Evolutionary conservation across 2,329 filamentous ascomycete genomes (phyloP).

Genomic region (Geosmithia putterillii): DNA sequence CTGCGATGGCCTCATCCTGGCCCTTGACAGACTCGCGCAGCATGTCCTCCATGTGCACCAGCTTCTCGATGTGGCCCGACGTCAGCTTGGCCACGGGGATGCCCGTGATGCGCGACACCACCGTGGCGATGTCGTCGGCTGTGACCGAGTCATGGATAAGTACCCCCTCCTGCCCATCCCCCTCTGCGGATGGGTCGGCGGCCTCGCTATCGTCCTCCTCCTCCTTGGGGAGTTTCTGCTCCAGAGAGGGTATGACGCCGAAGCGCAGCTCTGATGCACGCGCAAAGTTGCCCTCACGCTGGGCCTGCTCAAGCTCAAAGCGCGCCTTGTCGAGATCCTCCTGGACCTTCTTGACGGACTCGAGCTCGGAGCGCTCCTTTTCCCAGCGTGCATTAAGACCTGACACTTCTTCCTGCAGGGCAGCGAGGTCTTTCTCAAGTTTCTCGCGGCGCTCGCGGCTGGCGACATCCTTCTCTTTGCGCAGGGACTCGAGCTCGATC

Average conservation of each 20-base stretch:
- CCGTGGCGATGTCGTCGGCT: slow-evolving; percentile 82
- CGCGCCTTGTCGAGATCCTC: slow-evolving; percentile 78
- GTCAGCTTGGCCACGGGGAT: slow-evolving; percentile 91
- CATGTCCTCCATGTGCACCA: slow-evolving; percentile 90
- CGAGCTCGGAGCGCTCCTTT: slow-evolving; percentile 74
- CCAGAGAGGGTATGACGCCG: slow-evolving; percentile 69
- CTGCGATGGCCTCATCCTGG: slow-evolving; percentile 85
- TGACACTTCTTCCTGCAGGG: slow-evolving; percentile 66
- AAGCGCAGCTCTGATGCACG: slow-evolving; percentile 87
- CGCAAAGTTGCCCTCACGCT: slow-evolving; percentile 78
- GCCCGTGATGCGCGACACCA: slow-evolving; percentile 83
- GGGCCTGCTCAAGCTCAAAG: slow-evolving; percentile 76
- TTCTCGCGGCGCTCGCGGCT: slow-evolving; percentile 82
- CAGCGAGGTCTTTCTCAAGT: slow-evolving; percentile 64
- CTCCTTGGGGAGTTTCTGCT: slow-evolving; percentile 70
- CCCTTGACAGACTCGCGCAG: slow-evolving; percentile 75
- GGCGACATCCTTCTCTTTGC: slow-evolving; percentile 85
- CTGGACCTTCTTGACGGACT: slow-evolving; percentile 76
- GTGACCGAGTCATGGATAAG: slow-evolving; percentile 93
- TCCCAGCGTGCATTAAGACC: slow-evolving; percentile 79
- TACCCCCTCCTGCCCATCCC: slow-evolving; percentile 22
- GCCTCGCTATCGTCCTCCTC: slow-evolving; percentile 32
- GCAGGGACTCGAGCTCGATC: slow-evolving; percentile 86
- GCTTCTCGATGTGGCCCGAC: slow-evolving; percentile 83
- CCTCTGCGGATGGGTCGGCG: slow-evolving; percentile 15